A percentile compares a stretch with the other conserved stretches of the same genome.
These are phyloP conservation scores for Nicotiana noctiflora DNA, from an alignment of 257 asterid species.

Conservation along the genomic window DNA sequence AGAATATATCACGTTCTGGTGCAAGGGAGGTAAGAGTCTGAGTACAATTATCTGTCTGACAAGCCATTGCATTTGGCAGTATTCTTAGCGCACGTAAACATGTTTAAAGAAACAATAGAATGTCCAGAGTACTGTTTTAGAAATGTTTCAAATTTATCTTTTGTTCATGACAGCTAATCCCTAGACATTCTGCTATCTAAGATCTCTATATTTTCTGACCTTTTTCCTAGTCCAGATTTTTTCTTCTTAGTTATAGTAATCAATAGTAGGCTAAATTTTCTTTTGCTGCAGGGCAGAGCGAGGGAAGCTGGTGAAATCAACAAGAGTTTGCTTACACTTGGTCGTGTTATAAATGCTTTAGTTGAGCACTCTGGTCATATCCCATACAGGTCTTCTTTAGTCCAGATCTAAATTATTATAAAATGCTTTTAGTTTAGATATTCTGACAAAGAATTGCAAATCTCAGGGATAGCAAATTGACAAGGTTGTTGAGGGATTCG, in stretches of 20 bases:
- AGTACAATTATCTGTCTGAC: not conserved
- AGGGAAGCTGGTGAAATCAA: constrained; percentile 99
- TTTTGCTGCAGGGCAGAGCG: constrained; percentile 79
- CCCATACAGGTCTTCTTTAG: constrained; percentile 67
- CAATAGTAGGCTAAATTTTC: not conserved
- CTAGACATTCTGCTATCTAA: not conserved
- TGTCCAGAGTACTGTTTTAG: not conserved
- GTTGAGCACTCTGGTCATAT: constrained; percentile 98
- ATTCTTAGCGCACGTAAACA: not conserved
- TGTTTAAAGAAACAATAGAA: not conserved
- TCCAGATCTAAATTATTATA: not conserved
- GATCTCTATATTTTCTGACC: not conserved
- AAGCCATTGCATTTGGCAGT: not conserved
- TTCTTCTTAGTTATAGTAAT: not conserved
- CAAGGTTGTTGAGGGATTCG: constrained; percentile 27
- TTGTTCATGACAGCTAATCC: not conserved
- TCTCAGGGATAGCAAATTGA: constrained; percentile 93
- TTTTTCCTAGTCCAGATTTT: not conserved
- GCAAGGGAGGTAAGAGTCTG: constrained; percentile 76
- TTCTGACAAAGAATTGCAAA: not conserved
- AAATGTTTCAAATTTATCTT: not conserved
- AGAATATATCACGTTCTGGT: constrained; percentile 96
- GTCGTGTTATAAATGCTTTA: constrained; percentile 91
- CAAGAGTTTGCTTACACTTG: constrained; percentile 96
- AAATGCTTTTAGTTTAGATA: not conserved